Base-by-base conservation (phyloP, 495 filamentous ascomycete genomes). In the Hypoxylon subgilvum region DNA sequence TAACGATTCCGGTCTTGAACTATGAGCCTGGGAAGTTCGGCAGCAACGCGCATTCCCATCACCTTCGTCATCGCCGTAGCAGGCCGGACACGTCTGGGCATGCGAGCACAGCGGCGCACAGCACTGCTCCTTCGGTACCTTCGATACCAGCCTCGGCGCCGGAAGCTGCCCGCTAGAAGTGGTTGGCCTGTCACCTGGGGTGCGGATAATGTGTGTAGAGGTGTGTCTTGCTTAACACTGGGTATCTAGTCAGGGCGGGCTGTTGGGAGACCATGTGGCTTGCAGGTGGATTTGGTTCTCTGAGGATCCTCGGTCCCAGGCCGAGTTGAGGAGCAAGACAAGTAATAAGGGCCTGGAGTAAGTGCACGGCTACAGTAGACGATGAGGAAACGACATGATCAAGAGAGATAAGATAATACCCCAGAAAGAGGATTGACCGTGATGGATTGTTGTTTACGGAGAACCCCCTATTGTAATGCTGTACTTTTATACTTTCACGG, bases 1-100 rank as follows among this genome's bases (percentile, higher is more conserved):
- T 91, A 53, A 85, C 73, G n/a, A 75, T 84, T 23, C 81, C 80
- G 8, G 21, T 42, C 18, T 69, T 84, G 19, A 66, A 68, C 19
- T 81, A 79, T 18, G 42, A 61, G 6, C 57, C 67, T 5, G 69
- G 67, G 1, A 73, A 65, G 54, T 70, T 57, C 18, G 41, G 65
- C 7, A 65, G 28, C 22, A 70, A 70, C 22, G 52, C 34, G 27
- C 61, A 66, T 32, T 5, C 59, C 1, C 67, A 68, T 23, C 55
- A 61, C 9, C 67, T 70, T 38, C 43, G 47, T 36, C 63, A 60
- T 8, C 55, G 62, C 41, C 59, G 63, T 45, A 70, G 67, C 43
- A 61, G 67, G 8, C 67, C 67, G 19, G 61, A 46, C 9, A 70
- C 67, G 6, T 38, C 42, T 13, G 59, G 59, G 3, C 36, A 17